Evolutionary conservation across 2,329 filamentous ascomycete genomes (phyloP), one percentile per base, ranked within the genome.

Genomic region (Furcasterigmium furcatum): DNA sequence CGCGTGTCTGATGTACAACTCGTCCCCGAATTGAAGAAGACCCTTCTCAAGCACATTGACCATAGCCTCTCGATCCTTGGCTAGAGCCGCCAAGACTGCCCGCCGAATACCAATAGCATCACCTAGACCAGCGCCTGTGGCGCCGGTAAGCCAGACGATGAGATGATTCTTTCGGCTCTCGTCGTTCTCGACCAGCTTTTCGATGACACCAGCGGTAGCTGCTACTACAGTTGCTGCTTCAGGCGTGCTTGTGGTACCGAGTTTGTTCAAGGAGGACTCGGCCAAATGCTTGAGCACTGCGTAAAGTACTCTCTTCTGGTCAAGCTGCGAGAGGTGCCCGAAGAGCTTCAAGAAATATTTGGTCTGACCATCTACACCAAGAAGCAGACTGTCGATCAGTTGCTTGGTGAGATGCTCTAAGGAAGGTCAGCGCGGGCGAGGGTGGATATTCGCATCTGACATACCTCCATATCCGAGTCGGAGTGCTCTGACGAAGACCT

Each of bases 1-100:
- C 1, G 87, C 81, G 64, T 97, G 91, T 47, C 82, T 87, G 55
- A 97, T 90, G 57, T 91, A 95, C 10, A 97, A 71, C 41, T 87
- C 82, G 56, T 96, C 91, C 1, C 89, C 88, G 62, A 97, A 96
- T 41, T 86, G 80, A 32, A 72, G 72, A 41, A 96, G 69, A 41
- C 76, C 80, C 58, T 82, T 88, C 56, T 91, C 82, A 46, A 92
- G 61, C 29, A 88, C 68, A 0, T 61, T 68, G 5, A 74, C 67
- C 3, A 89, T 66, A 18, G 66, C 66, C 1, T 73, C 72, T 48
- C 68, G 76, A 39, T 76, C 71, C 32, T 74, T 63, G 10, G 75
- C 71, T 18, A 88, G 60, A 9, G 75, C 74, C 21, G 79, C 77
- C 34, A 90, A 51, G 9, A 83, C 75, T 16, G 85, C 84, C 50